Evolutionary conservation across 371 early-diverging fungal genomes (phyloP).

Genomic region (Mucor irregularis): DNA sequence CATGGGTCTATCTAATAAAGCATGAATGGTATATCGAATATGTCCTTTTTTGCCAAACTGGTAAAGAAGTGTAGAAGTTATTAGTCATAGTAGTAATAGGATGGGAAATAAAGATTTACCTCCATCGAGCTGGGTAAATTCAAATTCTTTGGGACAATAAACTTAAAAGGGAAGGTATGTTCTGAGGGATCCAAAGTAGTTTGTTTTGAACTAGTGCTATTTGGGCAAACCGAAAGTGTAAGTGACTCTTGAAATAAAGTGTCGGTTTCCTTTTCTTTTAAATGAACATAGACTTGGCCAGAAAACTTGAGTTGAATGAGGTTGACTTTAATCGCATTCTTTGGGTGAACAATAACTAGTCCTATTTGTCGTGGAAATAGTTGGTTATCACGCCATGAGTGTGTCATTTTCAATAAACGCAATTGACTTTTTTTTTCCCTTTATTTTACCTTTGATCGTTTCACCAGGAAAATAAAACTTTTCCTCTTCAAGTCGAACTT

Average conservation of each 20-base stretch:
- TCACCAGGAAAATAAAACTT: conserved; percentile 55
- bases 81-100: background rate
- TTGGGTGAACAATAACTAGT: conserved; percentile 37
- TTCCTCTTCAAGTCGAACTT: conserved; percentile 47
- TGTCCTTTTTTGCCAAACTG: conserved; percentile 35
- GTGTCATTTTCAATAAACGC: too few relatives aligned
- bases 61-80: background rate
- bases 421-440: background rate
- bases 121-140: conserved; percentile 50
- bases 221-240: conserved; percentile 21
- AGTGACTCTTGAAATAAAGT: conserved; percentile 36
- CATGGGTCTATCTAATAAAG: conserved; percentile 42
- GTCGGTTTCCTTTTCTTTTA: conserved; percentile 44
- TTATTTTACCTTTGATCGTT: conserved; percentile 40
- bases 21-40: conserved; percentile 42
- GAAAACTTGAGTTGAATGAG: conserved; percentile 38
- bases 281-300: conserved; percentile 33
- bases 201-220: conserved; percentile 11
- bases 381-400: background rate
- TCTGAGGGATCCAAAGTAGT: conserved; percentile 37
- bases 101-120: conserved; percentile 18
- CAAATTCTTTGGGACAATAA: conserved; percentile 38
- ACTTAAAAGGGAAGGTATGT: conserved; percentile 44
- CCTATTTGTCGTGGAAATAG: conserved; percentile 20
- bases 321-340: conserved; percentile 46